These are phyloP conservation scores for Hypericum perforatum DNA, from an alignment of 345 rosid species.

Conservation along the genomic window DNA sequence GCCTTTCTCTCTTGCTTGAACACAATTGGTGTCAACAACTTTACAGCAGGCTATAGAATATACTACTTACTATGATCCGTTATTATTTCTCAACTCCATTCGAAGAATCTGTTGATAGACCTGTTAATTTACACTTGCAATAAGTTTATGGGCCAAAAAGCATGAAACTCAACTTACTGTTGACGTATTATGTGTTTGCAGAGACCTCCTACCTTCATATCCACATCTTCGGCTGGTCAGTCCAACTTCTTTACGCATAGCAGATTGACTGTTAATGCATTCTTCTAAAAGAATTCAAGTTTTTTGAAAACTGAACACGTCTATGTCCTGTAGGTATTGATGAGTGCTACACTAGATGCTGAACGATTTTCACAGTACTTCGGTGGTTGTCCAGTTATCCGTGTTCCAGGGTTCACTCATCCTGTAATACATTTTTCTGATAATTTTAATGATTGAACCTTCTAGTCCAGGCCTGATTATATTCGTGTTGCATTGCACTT, in stretches of 20 bases:
- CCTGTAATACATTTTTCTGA: slow-evolving; percentile 43
- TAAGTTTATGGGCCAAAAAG: too few species aligned
- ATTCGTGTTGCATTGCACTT: slow-evolving; percentile 11
- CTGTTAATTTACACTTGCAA: too few species aligned
- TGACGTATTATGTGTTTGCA: slow-evolving; percentile 23
- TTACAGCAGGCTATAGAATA: too few species aligned
- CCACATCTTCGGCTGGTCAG: slow-evolving; percentile 91
- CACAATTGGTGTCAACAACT: too few species aligned
- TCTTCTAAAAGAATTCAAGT: too few species aligned
- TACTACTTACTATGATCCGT: too few species aligned
- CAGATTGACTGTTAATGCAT: neutral
- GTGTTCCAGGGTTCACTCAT: slow-evolving; percentile 86
- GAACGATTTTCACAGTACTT: slow-evolving; percentile 84
- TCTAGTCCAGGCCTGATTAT: slow-evolving; percentile 11
- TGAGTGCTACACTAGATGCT: slow-evolving; percentile 96
- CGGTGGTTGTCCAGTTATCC: slow-evolving; percentile 87
- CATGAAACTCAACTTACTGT: too few species aligned
- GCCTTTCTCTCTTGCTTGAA: too few species aligned
- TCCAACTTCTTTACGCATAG: slow-evolving; percentile 12
- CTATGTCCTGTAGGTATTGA: slow-evolving; percentile 46
- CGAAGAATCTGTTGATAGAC: too few species aligned
- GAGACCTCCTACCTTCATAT: slow-evolving; percentile 77
- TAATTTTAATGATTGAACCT: slow-evolving; percentile 1
- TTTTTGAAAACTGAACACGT: too few species aligned
- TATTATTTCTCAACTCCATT: too few species aligned